Base-by-base conservation (phyloP, 1,284 basidiomycete species). In the Sphaerobolus stellatus region DNA sequence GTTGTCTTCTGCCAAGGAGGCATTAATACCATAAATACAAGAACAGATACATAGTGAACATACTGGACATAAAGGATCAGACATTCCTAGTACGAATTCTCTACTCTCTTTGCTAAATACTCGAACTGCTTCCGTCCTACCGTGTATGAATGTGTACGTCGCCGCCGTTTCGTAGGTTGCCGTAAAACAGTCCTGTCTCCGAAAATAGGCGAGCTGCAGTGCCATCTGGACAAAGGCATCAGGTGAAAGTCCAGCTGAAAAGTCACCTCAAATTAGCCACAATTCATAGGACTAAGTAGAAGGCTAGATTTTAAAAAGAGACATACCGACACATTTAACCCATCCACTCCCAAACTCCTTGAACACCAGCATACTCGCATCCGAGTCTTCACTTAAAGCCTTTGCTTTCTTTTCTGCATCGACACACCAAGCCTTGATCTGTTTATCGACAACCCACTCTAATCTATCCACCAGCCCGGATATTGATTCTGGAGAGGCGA, bases 111-210 rank as follows among this genome's bases (percentile, higher is more conserved):
- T 75, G 49, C 86, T 90, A 43, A 92, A 79, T 0, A 88, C 84
- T 40, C 95, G 83, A 53, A 98, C 89, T 1, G 93, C 94, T 66
- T 99, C 96, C 1, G 96, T 98, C 13, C 96, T 83, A 7, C 94
- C 96, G 64, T 90, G 87, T 60, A 88, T 78, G 75, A 96, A 97
- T 63, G 90, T 78, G n/a, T 94, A 82, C 2, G 96, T 98, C 27
- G 94, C 81, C 0, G 90, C 92, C 0, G 95, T 98, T 75, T 99
- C 95, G 70, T 99, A 98, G 4, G 93, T 96, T 3, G 95, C 92
- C 2, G 90, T 90, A 64, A 92, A 88, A 59, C 78, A 74, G 13
- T 85, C 86, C 56, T 88, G 89, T 33, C 86, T 84, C 62, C 82
- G 82, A 72, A 89, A 92, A 83, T 90, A 98, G 5, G 95, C 95